Percentiles rank a stretch among this genome's conserved stretches.
Evolutionary conservation across 129 eudicot species (phyloP).

Genomic region (Mikania micrantha): DNA sequence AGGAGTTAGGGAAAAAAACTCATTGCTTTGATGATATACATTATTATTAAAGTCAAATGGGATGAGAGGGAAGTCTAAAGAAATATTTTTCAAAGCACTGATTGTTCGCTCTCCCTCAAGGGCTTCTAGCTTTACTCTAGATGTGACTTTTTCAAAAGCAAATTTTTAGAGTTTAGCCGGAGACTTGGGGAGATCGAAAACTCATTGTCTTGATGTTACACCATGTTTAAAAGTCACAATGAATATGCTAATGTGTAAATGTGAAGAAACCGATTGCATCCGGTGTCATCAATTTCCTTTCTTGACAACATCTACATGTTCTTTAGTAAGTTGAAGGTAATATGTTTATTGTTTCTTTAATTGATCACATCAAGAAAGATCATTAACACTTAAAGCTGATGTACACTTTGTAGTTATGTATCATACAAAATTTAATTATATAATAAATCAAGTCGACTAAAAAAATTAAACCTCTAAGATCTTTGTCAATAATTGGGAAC

Average conservation of each 20-base stretch:
- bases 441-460: too few species aligned
- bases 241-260: background rate
- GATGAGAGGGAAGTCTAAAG: too few species aligned
- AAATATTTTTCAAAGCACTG: constrained; percentile 27
- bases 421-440: too few species aligned
- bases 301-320: background rate
- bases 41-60: too few species aligned
- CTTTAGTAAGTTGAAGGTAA: too few species aligned
- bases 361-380: too few species aligned
- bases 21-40: background rate
- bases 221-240: background rate
- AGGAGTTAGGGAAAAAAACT: background rate
- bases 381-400: too few species aligned
- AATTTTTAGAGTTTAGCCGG: constrained; percentile 15
- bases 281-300: background rate
- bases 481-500: too few species aligned
- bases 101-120: constrained; percentile 43
- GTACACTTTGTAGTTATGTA: too few species aligned
- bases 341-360: background rate
- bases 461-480: too few species aligned
- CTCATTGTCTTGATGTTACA: background rate
- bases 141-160: background rate
- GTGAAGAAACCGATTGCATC: background rate
- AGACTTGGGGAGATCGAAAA: constrained; percentile 5
- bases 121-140: constrained; percentile 34